Percentiles rank a stretch among this genome's conserved stretches.
phyloP scores from a whole-genome alignment of 306 rosid genomes.

The Pachyrhizus erosus region DNA sequence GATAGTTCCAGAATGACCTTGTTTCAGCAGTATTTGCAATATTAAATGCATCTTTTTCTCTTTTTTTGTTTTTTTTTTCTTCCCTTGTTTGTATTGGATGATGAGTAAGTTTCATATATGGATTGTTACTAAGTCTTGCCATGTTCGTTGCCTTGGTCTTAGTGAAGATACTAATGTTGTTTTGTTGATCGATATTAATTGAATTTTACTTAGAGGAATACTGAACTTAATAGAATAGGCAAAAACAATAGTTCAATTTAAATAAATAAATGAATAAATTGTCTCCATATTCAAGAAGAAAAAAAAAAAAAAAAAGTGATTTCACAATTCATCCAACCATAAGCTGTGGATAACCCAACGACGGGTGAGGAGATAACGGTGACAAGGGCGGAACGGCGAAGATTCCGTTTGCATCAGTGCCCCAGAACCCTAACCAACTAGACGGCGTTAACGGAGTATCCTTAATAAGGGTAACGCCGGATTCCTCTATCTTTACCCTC shows the following conservation, averaged over 20 bases:
- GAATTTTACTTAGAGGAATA: neutral
- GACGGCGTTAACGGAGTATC: conserved; percentile 84
- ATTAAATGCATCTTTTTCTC: neutral
- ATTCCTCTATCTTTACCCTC: conserved; percentile 49
- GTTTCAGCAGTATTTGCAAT: neutral
- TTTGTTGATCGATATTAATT: neutral
- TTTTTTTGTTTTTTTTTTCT: no score
- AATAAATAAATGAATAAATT: neutral
- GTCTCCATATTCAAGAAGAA: neutral
- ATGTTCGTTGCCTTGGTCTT: neutral
- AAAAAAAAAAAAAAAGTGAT: neutral
- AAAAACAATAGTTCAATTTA: neutral
- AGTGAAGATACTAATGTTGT: neutral
- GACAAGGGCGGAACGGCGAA: conserved; percentile 71
- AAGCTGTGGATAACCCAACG: conserved; percentile 65
- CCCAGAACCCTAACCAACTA: conserved; percentile 64
- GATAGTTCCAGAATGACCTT: neutral
- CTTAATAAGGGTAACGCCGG: neutral
- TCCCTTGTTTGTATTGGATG: neutral
- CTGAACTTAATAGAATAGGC: no score
- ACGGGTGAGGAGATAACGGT: conserved; percentile 76
- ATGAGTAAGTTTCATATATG: neutral
- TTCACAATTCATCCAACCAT: conserved; percentile 54
- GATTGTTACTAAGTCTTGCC: neutral
- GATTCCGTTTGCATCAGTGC: conserved; percentile 50